These are phyloP conservation scores for Thuja plicata DNA, from an alignment of 83 land plant species.

Conservation along the genomic window DNA sequence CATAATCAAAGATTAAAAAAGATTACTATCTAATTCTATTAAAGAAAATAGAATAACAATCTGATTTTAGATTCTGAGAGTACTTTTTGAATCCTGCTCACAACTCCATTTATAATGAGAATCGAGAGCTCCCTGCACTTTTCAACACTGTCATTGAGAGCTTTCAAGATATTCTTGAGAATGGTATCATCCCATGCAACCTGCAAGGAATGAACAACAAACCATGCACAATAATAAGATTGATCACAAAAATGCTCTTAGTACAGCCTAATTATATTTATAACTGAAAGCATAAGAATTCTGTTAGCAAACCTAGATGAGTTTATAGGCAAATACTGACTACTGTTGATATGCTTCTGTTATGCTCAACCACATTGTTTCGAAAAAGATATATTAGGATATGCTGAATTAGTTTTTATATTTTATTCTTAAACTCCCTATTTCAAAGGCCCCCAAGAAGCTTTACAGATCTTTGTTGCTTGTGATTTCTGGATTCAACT, in stretches of 20 bases:
- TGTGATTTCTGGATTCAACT: no score
- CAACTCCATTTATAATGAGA: constrained; percentile 4
- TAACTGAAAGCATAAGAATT: not conserved
- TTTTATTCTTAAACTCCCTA: not conserved
- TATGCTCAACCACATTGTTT: not conserved
- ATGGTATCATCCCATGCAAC: constrained; percentile 21
- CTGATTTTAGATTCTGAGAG: not conserved
- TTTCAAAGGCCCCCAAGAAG: not conserved
- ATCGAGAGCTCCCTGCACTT: constrained; percentile 22
- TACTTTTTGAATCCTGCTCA: not conserved
- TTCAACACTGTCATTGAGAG: constrained; percentile 20
- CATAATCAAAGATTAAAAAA: not conserved
- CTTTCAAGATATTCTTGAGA: not conserved
- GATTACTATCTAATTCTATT: not conserved
- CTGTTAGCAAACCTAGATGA: not conserved
- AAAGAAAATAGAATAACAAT: not conserved
- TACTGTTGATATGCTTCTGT: not conserved
- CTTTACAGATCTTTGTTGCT: not conserved
- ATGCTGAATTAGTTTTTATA: not conserved
- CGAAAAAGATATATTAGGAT: not conserved
- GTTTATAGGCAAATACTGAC: not conserved
- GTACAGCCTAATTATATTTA: not conserved
- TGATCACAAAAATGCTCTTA: not conserved
- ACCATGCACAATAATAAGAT: not conserved
- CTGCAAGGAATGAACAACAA: constrained; percentile 4